Base-by-base conservation (phyloP, 176 grass and related monocot species). In the Triticum monococcum region DNA sequence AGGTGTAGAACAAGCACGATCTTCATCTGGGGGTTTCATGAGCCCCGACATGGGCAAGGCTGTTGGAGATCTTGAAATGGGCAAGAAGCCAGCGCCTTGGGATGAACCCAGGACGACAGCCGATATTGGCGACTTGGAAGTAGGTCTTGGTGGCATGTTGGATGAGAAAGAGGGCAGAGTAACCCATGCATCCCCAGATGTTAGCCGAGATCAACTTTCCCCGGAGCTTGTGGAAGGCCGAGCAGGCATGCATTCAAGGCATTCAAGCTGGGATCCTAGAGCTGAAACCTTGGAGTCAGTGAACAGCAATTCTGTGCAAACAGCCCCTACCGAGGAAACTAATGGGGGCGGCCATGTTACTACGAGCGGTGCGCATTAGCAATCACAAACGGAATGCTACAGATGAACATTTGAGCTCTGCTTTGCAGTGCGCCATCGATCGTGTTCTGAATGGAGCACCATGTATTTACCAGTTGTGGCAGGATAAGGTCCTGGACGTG, bases 1-100 rank as follows among this genome's bases (percentile, higher is more conserved):
- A 65, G 91, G 79, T 81, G 36, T 89, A 38, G 91, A 95, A 64
- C 93, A 93, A 80, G n/a, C 75, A 5, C 57, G 69, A 7, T 60
- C 76, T 18, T 43, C 86, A 72, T 75, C 87, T 68, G 80, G 91
- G 22, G 81, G 86, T 60, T 92, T 95, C 81, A 94, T 98, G 88
- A 98, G 93, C 79, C 96, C 93, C 17, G 92, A 89, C 91, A 89
- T 93, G 88, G 91, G 95, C 41, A 98, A 92, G 80, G 66, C 88
- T 14, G 64, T 82, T 22, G 96, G 89, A 77, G 93, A 92, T 68
- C 85, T 98, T 50, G 95, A 95, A 86, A 94, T 94, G 88, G 91
- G 87, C 17, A 88, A 88, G 86, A 98, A 98, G 89, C 90, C 91
- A 13, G 59, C 92, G 28, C 63, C 88, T 30, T 98, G 93, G 96